These are phyloP conservation scores for Aureobasidium melanogenum DNA, from an alignment of 2,329 filamentous ascomycete genomes.

Conservation along the genomic window DNA sequence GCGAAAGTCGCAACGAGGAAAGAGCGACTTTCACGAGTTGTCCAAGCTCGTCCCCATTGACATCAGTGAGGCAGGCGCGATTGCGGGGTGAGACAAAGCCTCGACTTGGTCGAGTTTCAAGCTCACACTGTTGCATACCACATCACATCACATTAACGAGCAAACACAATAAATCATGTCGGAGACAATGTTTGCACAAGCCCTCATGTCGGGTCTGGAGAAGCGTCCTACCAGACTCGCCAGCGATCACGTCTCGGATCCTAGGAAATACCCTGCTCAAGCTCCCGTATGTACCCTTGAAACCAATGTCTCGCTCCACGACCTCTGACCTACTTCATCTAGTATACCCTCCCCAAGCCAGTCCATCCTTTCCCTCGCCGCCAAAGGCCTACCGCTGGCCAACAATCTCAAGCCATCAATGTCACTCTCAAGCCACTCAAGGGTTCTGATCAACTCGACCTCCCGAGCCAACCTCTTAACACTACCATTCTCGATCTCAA, in stretches of 20 bases:
- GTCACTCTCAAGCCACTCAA: slow-evolving; percentile 68
- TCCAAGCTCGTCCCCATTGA: slow-evolving; percentile 6
- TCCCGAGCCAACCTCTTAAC: slow-evolving; percentile 52
- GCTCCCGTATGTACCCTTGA: slow-evolving; percentile 53
- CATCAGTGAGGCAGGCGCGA: background rate
- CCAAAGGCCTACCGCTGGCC: slow-evolving; percentile 34
- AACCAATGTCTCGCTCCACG: slow-evolving; percentile 51
- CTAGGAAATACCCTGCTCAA: slow-evolving; percentile 65
- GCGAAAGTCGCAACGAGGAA: background rate
- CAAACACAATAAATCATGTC: slow-evolving; percentile 15
- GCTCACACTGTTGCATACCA: background rate
- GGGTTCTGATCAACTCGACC: slow-evolving; percentile 61
- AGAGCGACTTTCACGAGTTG: background rate
- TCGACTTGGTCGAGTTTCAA: background rate
- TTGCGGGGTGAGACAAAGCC: background rate
- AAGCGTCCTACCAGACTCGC: slow-evolving; percentile 70
- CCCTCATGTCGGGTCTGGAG: slow-evolving; percentile 74
- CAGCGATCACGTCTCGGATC: slow-evolving; percentile 85
- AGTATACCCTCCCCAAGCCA: slow-evolving; percentile 66
- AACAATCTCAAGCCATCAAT: slow-evolving; percentile 32
- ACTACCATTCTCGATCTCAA: slow-evolving; percentile 78
- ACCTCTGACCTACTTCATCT: background rate
- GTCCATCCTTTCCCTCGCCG: slow-evolving; percentile 44
- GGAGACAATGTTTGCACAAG: slow-evolving; percentile 74
- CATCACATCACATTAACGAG: background rate